Conservation (phyloP, 805 yeast genomes). For the Millerago galiae region DNA sequence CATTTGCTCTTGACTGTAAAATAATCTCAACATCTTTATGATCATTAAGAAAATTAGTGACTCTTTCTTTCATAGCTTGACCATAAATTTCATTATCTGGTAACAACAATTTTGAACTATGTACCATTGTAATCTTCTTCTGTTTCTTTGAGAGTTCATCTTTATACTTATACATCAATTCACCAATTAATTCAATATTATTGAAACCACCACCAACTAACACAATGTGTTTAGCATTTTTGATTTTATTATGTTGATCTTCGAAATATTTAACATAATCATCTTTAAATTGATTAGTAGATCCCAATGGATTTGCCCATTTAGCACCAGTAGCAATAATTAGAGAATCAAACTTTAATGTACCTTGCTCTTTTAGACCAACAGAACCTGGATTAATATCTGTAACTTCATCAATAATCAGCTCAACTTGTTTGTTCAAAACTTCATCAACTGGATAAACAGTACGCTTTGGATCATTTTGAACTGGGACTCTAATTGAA, state of each 20-base stretch:
- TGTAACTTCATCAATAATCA: conserved; percentile 14
- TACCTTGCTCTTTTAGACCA: conserved; percentile 7
- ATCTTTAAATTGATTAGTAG: conserved; percentile 12
- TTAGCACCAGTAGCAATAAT: conserved; percentile 28
- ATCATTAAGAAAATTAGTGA: conserved; percentile 7
- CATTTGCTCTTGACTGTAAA: conserved; percentile 6
- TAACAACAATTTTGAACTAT: conserved; percentile 11
- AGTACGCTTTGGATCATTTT: conserved; percentile 12
- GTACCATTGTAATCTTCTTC: conserved; percentile 17
- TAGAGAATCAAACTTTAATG: conserved; percentile 18
- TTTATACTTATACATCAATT: conserved; percentile 19
- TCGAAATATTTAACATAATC: conserved; percentile 12
- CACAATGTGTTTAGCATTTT: conserved; percentile 22
- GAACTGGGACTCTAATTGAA: conserved; percentile 17
- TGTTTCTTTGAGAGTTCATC: conserved; percentile 10
- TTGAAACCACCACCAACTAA: conserved; percentile 30
- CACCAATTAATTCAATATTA: conserved; percentile 29
- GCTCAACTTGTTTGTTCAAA: conserved; percentile 13
- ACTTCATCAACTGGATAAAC: conserved; percentile 17
- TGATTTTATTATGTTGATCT: conserved; percentile 12
- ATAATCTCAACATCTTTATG: conserved; percentile 8
- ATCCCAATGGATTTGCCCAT: conserved; percentile 24
- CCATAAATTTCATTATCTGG: conserved; percentile 10
- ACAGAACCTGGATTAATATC: conserved; percentile 13
- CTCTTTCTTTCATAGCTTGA: conserved; percentile 5